Evolutionary conservation across 768 basidiomycete genomes (phyloP).

Genomic region (Suillus decipiens): DNA sequence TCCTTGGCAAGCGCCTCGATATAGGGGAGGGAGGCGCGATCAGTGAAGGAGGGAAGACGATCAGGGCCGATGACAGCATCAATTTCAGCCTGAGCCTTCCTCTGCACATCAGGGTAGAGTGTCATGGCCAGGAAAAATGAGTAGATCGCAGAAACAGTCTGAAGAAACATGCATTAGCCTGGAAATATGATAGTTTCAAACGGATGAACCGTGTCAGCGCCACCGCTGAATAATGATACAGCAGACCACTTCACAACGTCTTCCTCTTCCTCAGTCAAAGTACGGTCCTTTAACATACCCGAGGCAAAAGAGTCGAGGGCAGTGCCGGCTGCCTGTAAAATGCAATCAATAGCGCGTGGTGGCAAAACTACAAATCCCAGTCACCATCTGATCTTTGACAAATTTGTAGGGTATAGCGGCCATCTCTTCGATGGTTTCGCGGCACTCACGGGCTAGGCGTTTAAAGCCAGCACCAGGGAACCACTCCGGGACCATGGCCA

Average conservation of each 20-base stretch:
- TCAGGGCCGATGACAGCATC: slow-evolving; percentile 24
- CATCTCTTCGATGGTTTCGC: slow-evolving; percentile 34
- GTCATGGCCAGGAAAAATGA: slow-evolving; percentile 30
- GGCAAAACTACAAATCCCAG: neutral
- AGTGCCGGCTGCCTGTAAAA: slow-evolving; percentile 18
- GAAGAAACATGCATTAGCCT: neutral
- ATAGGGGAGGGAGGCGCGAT: slow-evolving; percentile 27
- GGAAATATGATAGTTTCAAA: slow-evolving; percentile 22
- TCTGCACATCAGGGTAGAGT: slow-evolving; percentile 26
- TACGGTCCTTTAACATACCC: slow-evolving; percentile 9
- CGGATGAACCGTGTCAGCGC: slow-evolving; percentile 44
- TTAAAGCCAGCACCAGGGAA: slow-evolving; percentile 38
- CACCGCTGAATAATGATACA: slow-evolving; percentile 26
- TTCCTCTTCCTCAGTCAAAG: slow-evolving; percentile 20
- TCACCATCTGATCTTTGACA: slow-evolving; percentile 49
- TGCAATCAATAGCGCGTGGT: neutral
- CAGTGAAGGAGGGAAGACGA: slow-evolving; percentile 22
- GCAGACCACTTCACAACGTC: slow-evolving; percentile 22
- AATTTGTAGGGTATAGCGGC: slow-evolving; percentile 45
- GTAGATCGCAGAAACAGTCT: slow-evolving; percentile 20
- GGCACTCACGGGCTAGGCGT: slow-evolving; percentile 29
- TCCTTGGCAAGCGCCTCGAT: slow-evolving; percentile 28
- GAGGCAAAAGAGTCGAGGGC: slow-evolving; percentile 23
- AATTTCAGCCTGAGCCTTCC: slow-evolving; percentile 27
- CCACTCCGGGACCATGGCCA: slow-evolving; percentile 37